phyloP scores from a whole-genome alignment of 2,329 filamentous ascomycete species.

The Zymoseptoria crescenta region DNA sequence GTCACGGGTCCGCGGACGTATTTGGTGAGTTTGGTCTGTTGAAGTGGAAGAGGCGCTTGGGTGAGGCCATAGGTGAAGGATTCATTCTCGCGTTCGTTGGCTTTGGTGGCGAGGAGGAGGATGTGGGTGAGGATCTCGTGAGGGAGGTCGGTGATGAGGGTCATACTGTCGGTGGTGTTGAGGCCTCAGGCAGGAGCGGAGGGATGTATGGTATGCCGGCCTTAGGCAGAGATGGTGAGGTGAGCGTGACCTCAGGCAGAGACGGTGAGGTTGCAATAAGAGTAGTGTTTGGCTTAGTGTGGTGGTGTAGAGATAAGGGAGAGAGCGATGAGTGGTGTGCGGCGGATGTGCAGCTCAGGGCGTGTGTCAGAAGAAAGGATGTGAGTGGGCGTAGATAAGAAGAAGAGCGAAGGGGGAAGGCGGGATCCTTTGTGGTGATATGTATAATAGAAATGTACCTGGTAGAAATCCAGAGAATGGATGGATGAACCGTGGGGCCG shows the following conservation, averaged over 20 bases:
- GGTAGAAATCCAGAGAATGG: no score
- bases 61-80: conserved; percentile 47
- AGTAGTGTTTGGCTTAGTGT: not conserved
- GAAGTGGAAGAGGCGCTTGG: conserved; percentile 41
- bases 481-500: not conserved
- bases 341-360: conserved; percentile 3
- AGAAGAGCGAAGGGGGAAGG: not conserved
- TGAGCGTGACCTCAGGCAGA: not conserved
- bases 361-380: conserved; percentile 11
- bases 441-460: not conserved
- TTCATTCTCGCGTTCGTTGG: conserved; percentile 41
- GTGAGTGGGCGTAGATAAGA: conserved; percentile 17
- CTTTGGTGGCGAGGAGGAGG: conserved; percentile 41
- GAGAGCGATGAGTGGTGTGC: conserved; percentile 6
- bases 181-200: not conserved
- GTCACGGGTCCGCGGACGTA: conserved; percentile 46
- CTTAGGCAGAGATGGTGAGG: no score
- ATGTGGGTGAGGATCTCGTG: conserved; percentile 46
- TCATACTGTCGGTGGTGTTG: conserved; percentile 4
- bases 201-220: conserved; percentile 8
- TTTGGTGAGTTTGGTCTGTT: conserved; percentile 38
- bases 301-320: conserved; percentile 1
- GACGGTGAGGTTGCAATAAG: not conserved
- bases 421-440: not conserved
- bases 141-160: conserved; percentile 43